Evolutionary conservation across 352 stramenopile genomes (phyloP), one percentile per base, ranked within the genome.

Genomic region (Globisporangium mamillatum): DNA sequence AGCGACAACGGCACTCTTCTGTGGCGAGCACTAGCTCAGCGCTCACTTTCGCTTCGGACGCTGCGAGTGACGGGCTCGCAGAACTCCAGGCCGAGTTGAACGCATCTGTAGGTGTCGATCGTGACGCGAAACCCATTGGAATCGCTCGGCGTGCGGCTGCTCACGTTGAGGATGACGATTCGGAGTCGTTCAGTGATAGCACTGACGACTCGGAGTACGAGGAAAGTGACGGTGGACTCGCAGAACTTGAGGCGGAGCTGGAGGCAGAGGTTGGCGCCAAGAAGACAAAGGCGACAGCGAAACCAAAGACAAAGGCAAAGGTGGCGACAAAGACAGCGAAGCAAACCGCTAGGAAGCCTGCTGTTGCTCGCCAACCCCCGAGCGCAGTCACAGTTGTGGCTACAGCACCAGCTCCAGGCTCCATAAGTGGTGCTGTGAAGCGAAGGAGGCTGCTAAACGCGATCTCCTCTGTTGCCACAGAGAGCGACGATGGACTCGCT

Each of bases 51-150:
- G 25, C 4, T 1, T 71, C 66, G 2, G 52, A 55, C 6, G 24
- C 48, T 12, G 57, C 38, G 32, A 70, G 65, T 59, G 70, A 76
- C 18, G 61, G 73, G 1, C 72, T 81, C 52, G 66, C 63, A 1
- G 75, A 81, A 41, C 64, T 82, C 16, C 34, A 87, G 72, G 70
- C 67, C 22, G 70, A 84, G 60, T 48, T 84, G 27, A 64, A 58
- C 9, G 66, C 50, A 3, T 44, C 66, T 8, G 4, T 48, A 8
- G 7, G 36, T 14, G n/a, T 59, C 5, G 25, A 10, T 18, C 60
- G 25, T 6, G 29, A 54, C 25, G 18, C 6, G 14, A 16, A 7
- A 6, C 22, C 20, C 16, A 4, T 1, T 10, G 52, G 10, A 6
- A 44, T 24, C 14, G 36, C 6, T 46, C 20, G 6, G 7, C 27